phyloP scores from a whole-genome alignment of 257 asterid genomes.

The Linaria vulgaris region DNA sequence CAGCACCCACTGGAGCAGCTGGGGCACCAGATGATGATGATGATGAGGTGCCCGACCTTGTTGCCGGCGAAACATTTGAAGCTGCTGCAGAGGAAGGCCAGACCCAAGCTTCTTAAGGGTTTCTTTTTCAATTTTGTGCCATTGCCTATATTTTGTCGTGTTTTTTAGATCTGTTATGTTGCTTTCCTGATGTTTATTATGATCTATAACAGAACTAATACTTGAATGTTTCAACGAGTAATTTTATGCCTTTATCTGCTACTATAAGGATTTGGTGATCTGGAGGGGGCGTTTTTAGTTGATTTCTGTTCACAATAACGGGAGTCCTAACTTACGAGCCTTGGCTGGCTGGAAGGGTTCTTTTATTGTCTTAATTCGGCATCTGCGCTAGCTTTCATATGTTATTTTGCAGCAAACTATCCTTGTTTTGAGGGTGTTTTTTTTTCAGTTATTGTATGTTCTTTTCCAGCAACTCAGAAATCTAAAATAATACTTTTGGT shows the following conservation, averaged over 20 bases:
- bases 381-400: too few relatives aligned
- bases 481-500: too few relatives aligned
- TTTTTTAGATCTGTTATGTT: conserved; percentile 33
- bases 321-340: too few relatives aligned
- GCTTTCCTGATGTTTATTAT: conserved; percentile 20
- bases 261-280: neutral
- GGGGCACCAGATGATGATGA: conserved; percentile 47
- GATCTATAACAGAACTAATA: conserved; percentile 29
- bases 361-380: too few relatives aligned
- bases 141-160: conserved; percentile 30
- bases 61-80: conserved; percentile 69
- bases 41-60: conserved; percentile 79
- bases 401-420: too few relatives aligned
- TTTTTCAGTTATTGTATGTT: too few relatives aligned
- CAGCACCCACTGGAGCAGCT: conserved; percentile 39
- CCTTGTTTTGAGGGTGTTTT: too few relatives aligned
- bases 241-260: conserved; percentile 17
- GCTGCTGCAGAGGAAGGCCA: conserved; percentile 68
- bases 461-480: too few relatives aligned
- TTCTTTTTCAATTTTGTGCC: conserved; percentile 33
- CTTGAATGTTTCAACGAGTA: conserved; percentile 21
- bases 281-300: neutral
- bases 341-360: too few relatives aligned
- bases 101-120: conserved; percentile 38
- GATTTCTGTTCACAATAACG: neutral